phyloP scores from a whole-genome alignment of 352 stramenopile species.

The Phytophthora sp. region DNA sequence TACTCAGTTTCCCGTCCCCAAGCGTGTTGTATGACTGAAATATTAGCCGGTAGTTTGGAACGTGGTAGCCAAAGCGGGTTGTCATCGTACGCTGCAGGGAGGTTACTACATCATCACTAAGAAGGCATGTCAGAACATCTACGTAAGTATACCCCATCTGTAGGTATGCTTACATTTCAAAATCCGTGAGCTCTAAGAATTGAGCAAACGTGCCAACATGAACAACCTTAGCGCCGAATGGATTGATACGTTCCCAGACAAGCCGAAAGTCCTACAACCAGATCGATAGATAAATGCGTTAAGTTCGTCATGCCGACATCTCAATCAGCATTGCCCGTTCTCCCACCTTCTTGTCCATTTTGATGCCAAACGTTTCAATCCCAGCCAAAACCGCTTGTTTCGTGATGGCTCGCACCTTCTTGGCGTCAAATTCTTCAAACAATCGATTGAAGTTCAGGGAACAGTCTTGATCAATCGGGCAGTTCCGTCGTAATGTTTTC shows the following conservation, averaged over 20 bases:
- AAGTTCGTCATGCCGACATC: background rate
- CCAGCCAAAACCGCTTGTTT: conserved; percentile 55
- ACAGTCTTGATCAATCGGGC: conserved; percentile 75
- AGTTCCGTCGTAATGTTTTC: conserved; percentile 72
- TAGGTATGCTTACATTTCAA: conserved; percentile 68
- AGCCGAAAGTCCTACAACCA: conserved; percentile 55
- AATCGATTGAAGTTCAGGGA: conserved; percentile 74
- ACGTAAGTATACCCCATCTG: no score
- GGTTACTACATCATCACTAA: conserved; percentile 71
- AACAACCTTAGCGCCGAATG: conserved; percentile 59
- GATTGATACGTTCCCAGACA: conserved; percentile 79
- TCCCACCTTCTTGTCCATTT: conserved; percentile 75
- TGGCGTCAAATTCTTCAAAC: conserved; percentile 81
- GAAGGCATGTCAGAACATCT: background rate
- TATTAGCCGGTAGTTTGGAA: conserved; percentile 76
- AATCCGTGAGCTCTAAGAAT: conserved; percentile 82
- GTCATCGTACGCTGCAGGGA: conserved; percentile 74
- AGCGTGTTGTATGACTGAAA: conserved; percentile 82
- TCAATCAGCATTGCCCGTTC: background rate
- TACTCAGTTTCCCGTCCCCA: conserved; percentile 66
- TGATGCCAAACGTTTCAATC: conserved; percentile 75
- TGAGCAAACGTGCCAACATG: conserved; percentile 57
- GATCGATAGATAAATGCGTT: background rate
- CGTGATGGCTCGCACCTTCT: conserved; percentile 58
- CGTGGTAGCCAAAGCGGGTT: conserved; percentile 58